Percentiles rank a stretch among this genome's conserved stretches.
These are phyloP conservation scores for Bolboschoenus planiculmis DNA, from an alignment of 176 grass and related monocot species.

Conservation along the genomic window DNA sequence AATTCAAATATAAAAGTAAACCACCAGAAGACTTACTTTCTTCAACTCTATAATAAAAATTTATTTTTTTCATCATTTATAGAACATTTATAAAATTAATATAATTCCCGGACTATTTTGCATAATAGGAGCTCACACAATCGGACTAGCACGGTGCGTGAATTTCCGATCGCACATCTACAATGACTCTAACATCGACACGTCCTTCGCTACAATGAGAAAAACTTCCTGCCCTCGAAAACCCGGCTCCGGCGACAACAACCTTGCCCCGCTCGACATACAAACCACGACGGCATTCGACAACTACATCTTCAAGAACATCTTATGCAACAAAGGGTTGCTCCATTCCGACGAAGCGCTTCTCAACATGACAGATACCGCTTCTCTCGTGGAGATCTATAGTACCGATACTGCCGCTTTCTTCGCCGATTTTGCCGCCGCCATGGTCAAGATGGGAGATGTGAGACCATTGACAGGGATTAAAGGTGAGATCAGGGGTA, in stretches of 20 bases:
- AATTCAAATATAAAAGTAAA: neutral
- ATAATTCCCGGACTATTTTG: neutral
- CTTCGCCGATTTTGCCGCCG: slow-evolving; percentile 7
- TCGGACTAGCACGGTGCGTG: slow-evolving; percentile 48
- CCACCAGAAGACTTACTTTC: neutral
- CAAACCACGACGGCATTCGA: slow-evolving; percentile 15
- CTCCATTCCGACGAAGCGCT: slow-evolving; percentile 29
- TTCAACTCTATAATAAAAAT: neutral
- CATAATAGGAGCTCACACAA: slow-evolving; percentile 53
- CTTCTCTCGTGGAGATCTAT: slow-evolving; percentile 17
- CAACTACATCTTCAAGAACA: slow-evolving; percentile 24
- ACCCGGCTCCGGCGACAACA: slow-evolving; percentile 38
- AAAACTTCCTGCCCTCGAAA: slow-evolving; percentile 21
- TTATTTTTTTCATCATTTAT: neutral
- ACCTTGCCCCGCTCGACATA: slow-evolving; percentile 41
- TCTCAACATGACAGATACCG: neutral
- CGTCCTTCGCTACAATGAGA: slow-evolving; percentile 12
- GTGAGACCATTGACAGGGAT: slow-evolving; percentile 19
- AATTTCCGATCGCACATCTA: slow-evolving; percentile 48
- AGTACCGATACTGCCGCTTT: slow-evolving; percentile 8
- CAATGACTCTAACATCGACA: slow-evolving; percentile 56
- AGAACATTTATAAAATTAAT: neutral
- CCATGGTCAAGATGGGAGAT: slow-evolving; percentile 26
- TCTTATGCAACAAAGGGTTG: slow-evolving; percentile 22
- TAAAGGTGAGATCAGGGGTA: slow-evolving; percentile 28